Conservation (phyloP, 768 basidiomycete species). For the Piloderma croceum region DNA sequence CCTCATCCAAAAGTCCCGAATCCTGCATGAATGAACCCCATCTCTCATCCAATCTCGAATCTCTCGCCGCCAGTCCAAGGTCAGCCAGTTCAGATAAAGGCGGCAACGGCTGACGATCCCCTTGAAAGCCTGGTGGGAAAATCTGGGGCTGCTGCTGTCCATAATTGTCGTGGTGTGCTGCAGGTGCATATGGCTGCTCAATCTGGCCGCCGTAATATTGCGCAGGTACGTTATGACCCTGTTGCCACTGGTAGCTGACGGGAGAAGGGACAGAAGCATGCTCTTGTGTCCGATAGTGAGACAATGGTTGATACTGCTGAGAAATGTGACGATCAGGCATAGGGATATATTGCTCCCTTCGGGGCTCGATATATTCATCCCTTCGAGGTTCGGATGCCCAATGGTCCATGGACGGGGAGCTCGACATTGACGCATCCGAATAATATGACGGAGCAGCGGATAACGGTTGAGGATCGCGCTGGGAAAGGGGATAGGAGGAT, state of each 20-base stretch:
- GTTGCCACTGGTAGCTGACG: background rate
- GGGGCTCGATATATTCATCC: background rate
- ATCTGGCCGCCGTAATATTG: conserved; percentile 4
- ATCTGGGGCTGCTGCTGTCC: conserved; percentile 11
- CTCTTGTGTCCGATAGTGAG: background rate
- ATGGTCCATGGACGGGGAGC: background rate
- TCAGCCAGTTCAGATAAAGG: conserved; percentile 44
- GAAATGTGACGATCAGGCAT: no score
- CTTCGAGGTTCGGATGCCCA: background rate
- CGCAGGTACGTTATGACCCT: background rate
- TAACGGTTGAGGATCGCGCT: background rate
- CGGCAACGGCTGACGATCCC: conserved; percentile 27
- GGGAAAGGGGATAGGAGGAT: background rate
- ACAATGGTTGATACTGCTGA: background rate
- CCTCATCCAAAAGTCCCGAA: conserved; percentile 38
- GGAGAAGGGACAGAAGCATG: background rate
- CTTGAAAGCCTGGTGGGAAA: conserved; percentile 12
- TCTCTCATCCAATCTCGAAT: conserved; percentile 48
- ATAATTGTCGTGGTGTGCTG: conserved; percentile 4
- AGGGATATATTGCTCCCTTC: background rate
- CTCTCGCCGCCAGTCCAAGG: conserved; percentile 54
- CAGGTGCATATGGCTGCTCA: conserved; percentile 13
- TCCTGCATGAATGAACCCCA: conserved; percentile 63
- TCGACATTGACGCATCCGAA: background rate
- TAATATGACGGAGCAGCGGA: background rate